These are phyloP conservation scores for Grigorovia yakushimaensis DNA, from an alignment of 805 yeast species.

Conservation along the genomic window DNA sequence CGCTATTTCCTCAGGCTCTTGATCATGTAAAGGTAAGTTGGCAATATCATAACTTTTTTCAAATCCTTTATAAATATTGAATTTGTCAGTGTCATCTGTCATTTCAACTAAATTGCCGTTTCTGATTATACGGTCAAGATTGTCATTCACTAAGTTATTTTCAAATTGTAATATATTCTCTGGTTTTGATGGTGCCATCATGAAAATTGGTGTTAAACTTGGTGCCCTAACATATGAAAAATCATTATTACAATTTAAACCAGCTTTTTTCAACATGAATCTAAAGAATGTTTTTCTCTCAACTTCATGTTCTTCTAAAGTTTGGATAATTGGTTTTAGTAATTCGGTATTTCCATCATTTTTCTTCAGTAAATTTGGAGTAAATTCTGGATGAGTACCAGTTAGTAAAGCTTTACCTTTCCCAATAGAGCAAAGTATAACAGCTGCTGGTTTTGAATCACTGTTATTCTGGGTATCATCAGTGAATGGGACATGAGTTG, in stretches of 20 bases:
- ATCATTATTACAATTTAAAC: conserved; percentile 53
- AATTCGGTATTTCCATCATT: conserved; percentile 23
- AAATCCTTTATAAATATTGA: conserved; percentile 17
- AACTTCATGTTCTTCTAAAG: conserved; percentile 35
- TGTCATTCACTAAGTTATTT: conserved; percentile 5
- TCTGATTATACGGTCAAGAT: conserved; percentile 27
- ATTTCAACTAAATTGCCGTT: conserved; percentile 35
- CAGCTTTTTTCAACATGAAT: conserved; percentile 48
- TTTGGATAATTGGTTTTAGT: conserved; percentile 30
- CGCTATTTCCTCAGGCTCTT: conserved; percentile 46
- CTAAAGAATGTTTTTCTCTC: conserved; percentile 48
- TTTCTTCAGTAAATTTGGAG: conserved; percentile 41
- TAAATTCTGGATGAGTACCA: conserved; percentile 88
- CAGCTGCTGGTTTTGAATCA: conserved; percentile 48
- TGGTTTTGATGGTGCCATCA: conserved; percentile 21
- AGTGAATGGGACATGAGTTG: conserved; percentile 40
- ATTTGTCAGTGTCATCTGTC: conserved; percentile 26
- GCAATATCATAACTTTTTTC: conserved; percentile 9
- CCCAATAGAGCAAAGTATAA: conserved; percentile 52
- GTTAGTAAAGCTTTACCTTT: conserved; percentile 65
- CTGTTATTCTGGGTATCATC: conserved; percentile 18
- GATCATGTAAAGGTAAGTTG: conserved; percentile 12
- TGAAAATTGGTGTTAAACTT: conserved; percentile 53
- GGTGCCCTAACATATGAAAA: conserved; percentile 44
- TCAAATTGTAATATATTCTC: conserved; percentile 10